phyloP scores from a whole-genome alignment of 2,329 filamentous ascomycete species.

The Phaeoacremonium minimum region DNA sequence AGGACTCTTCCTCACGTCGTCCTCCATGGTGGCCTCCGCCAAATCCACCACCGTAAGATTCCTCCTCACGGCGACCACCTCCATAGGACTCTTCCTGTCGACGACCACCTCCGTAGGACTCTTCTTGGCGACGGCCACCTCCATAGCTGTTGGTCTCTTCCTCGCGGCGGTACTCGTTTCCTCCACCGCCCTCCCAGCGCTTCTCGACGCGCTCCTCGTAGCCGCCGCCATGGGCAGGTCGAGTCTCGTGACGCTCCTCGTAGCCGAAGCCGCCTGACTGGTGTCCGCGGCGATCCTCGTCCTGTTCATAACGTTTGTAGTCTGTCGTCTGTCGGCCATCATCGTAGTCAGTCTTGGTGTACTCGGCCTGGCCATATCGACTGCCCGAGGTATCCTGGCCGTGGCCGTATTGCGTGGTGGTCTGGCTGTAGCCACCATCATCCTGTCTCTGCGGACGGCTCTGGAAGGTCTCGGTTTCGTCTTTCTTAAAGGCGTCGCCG shows the following conservation, averaged over 20 bases:
- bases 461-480: slow-evolving; percentile 47
- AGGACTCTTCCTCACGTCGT: slow-evolving; percentile 13
- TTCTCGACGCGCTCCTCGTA: slow-evolving; percentile 57
- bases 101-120: slow-evolving; percentile 16
- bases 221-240: slow-evolving; percentile 44
- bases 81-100: slow-evolving; percentile 20
- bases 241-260: slow-evolving; percentile 53
- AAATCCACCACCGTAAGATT: slow-evolving; percentile 10
- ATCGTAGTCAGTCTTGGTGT: slow-evolving; percentile 52
- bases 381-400: slow-evolving; percentile 31
- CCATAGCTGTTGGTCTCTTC: slow-evolving; percentile 20
- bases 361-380: slow-evolving; percentile 58
- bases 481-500: slow-evolving; percentile 23
- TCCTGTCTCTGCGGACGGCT: slow-evolving; percentile 45
- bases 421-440: slow-evolving; percentile 59
- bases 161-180: slow-evolving; percentile 17
- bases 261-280: slow-evolving; percentile 49
- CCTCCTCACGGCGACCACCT: slow-evolving; percentile 14
- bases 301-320: slow-evolving; percentile 59
- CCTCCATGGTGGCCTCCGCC: slow-evolving; percentile 12
- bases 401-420: slow-evolving; percentile 57
- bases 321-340: slow-evolving; percentile 54
- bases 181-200: slow-evolving; percentile 29
- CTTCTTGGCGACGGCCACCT: slow-evolving; percentile 15
- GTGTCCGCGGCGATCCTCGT: slow-evolving; percentile 31